These are phyloP conservation scores for Talaromyces proteolyticus DNA, from an alignment of 495 filamentous ascomycete genomes.

Conservation along the genomic window DNA sequence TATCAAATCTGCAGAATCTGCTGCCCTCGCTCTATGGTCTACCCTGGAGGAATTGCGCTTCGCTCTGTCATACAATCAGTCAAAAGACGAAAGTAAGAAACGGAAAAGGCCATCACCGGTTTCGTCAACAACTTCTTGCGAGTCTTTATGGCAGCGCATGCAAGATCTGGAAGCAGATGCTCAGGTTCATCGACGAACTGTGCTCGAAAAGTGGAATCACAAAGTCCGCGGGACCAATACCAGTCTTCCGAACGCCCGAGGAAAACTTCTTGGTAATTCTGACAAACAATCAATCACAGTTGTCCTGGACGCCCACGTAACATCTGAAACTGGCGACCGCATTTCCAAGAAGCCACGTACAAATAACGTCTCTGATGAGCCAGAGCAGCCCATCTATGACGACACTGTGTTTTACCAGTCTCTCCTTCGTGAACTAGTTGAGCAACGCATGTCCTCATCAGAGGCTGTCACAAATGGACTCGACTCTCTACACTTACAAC, in stretches of 20 bases:
- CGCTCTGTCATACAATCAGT: constrained; percentile 46
- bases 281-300: constrained; percentile 59
- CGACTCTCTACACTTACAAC: constrained; percentile 30
- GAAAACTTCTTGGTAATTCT: constrained; percentile 37
- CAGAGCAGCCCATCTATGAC: constrained; percentile 61
- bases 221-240: constrained; percentile 43
- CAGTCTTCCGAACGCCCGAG: constrained; percentile 28
- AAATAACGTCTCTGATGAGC: not conserved
- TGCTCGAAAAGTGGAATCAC: constrained; percentile 43
- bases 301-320: constrained; percentile 69
- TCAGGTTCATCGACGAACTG: constrained; percentile 32
- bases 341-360: constrained; percentile 49
- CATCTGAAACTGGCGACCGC: constrained; percentile 57
- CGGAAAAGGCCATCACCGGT: constrained; percentile 47
- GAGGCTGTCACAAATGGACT: constrained; percentile 39
- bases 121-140: constrained; percentile 40
- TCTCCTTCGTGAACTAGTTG: constrained; percentile 84
- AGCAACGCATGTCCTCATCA: constrained; percentile 60
- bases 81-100: constrained; percentile 47
- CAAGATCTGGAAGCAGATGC: constrained; percentile 51
- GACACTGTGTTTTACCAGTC: constrained; percentile 92
- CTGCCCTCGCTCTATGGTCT: constrained; percentile 85
- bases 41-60: constrained; percentile 69
- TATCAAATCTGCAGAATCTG: constrained; percentile 74
- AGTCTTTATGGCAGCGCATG: constrained; percentile 70